These are phyloP conservation scores for Bolboschoenoplectus hybrid DNA, from an alignment of 202 grass and related monocot species.

Conservation along the genomic window DNA sequence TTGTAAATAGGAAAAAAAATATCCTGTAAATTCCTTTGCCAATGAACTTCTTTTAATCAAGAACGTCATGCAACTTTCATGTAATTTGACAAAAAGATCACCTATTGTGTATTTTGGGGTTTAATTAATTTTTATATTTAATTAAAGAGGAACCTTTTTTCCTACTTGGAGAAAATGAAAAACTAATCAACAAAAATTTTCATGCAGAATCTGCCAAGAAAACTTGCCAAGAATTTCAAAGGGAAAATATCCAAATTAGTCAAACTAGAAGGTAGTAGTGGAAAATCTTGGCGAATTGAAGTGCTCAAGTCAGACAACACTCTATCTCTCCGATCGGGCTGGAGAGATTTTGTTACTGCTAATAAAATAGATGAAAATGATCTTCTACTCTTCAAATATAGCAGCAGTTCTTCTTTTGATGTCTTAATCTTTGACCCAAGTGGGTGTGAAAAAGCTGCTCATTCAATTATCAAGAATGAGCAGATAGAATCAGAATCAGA, in stretches of 20 bases:
- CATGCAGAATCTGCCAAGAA: conserved; percentile 49
- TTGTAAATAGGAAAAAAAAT: background rate
- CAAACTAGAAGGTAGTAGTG: conserved; percentile 42
- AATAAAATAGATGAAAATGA: conserved; percentile 45
- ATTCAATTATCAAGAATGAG: conserved; percentile 39
- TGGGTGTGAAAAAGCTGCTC: conserved; percentile 45
- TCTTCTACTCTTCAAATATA: conserved; percentile 48
- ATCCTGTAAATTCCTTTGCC: background rate
- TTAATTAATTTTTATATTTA: background rate
- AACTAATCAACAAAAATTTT: background rate
- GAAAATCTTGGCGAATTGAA: conserved; percentile 43
- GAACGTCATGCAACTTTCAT: background rate
- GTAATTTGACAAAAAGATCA: background rate
- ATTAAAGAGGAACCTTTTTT: background rate
- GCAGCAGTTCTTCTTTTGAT: conserved; percentile 39
- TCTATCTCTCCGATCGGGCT: conserved; percentile 41
- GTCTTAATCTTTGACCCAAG: conserved; percentile 49
- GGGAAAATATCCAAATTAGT: conserved; percentile 16
- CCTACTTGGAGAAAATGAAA: background rate
- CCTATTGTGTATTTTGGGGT: background rate
- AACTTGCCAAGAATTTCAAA: conserved; percentile 48
- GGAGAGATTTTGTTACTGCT: conserved; percentile 51
- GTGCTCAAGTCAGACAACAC: conserved; percentile 36
- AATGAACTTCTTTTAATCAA: background rate
- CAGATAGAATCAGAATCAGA: background rate